Base-by-base conservation (phyloP, 192 early-diverging fungal genomes). In the Rhizoclosmatium globosum region DNA sequence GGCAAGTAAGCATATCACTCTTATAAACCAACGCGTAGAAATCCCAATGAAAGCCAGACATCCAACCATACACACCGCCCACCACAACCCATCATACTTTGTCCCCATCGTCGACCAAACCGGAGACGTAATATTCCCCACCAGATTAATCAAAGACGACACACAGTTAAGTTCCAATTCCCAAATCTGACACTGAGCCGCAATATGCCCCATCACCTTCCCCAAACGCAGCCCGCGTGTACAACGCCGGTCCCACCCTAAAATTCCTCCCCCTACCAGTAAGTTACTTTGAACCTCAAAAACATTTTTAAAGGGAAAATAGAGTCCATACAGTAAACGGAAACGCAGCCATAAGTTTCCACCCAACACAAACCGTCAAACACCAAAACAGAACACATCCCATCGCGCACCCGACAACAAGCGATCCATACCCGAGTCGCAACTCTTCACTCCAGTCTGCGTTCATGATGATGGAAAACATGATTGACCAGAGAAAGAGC, bases 151-250 rank as follows among this genome's bases (percentile, higher is more conserved):
- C 6, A 53, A 17, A 53, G 4, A 19, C 21, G 60, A 62, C 11
- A 39, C 60, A 7, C 60, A 19, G 38, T 31, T 62, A 7, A 62
- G 38, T 39, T 19, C 60, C 21, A 62, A 7, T 23, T 62, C 60
- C 60, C 60, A 62, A 39, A 62, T 62, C 60, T 62, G 60, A 62
- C 19, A 62, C 21, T 62, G 60, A 23, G 21, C 60, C 9, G 38
- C 60, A 39, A 62, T 62, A 21, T 39, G 19, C 7, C 60, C 60
- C 7, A 19, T 7, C 4, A 62, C 4, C 38, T 62, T 62, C 0
- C n/a, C 60, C 60, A 62, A 62, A 62, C 15, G 60, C 60, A 7
- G 21, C 6, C 0, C 60, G 60, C 9, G 60, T 62, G 60, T 62
- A 62, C 60, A 62, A 19, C 21, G 60, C 60, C 4, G 60, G n/a